Percentiles rank a stretch among this genome's conserved stretches.
Evolutionary conservation across 2,329 filamentous ascomycete species (phyloP).

Genomic region (Stagonosporopsis vannaccii): DNA sequence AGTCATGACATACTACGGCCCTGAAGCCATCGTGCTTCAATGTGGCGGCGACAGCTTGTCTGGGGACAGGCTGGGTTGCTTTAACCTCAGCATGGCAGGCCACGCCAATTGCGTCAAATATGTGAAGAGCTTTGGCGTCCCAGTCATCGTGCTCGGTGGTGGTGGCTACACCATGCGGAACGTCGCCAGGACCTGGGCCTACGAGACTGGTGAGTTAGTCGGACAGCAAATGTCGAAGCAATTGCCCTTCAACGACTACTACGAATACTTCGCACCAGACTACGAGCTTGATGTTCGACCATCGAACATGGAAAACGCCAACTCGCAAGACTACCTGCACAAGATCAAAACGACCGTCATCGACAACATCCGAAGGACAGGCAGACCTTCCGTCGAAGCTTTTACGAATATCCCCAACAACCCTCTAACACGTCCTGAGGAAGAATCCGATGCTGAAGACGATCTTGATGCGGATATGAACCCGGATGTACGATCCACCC

Average conservation of each 20-base stretch:
- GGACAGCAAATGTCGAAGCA: constrained; percentile 80
- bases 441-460: constrained; percentile 71
- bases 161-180: constrained; percentile 77
- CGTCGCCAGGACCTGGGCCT: constrained; percentile 67
- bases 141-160: constrained; percentile 70
- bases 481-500: constrained; percentile 81
- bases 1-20: constrained; percentile 73
- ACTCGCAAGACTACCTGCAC: constrained; percentile 71
- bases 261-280: constrained; percentile 77
- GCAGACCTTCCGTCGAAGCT: constrained; percentile 61
- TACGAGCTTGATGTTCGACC: constrained; percentile 74
- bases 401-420: constrained; percentile 64
- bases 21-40: constrained; percentile 72
- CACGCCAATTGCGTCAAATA: constrained; percentile 75
- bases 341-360: constrained; percentile 72
- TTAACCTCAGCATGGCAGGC: constrained; percentile 74
- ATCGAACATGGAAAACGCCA: constrained; percentile 77
- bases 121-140: constrained; percentile 71
- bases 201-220: constrained; percentile 80
- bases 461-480: constrained; percentile 85
- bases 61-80: constrained; percentile 72
- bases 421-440: constrained; percentile 63
- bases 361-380: constrained; percentile 70
- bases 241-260: constrained; percentile 97
- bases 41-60: constrained; percentile 73